phyloP scores from a whole-genome alignment of 192 early-diverging fungal species.

The Tieghemiomyces parasiticus region DNA sequence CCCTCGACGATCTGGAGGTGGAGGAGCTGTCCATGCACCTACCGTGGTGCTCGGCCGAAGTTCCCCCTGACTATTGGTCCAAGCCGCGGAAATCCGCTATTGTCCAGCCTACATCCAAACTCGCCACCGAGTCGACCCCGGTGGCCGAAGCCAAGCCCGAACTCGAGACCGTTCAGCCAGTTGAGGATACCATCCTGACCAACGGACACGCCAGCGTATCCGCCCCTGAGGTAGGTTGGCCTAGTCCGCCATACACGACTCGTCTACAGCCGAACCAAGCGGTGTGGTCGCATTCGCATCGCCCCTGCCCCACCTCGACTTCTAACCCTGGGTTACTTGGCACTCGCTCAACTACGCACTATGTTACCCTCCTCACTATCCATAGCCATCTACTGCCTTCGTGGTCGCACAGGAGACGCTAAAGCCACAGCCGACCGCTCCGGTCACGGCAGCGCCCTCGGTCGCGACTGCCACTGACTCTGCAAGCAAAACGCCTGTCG shows the following conservation, averaged over 20 bases:
- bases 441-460: neutral
- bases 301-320: too few relatives aligned
- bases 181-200: neutral
- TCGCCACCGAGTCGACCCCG: neutral
- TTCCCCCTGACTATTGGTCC: neutral
- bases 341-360: neutral
- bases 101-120: neutral
- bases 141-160: neutral
- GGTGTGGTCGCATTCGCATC: too few relatives aligned
- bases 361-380: neutral
- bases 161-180: neutral
- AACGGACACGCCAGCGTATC: neutral
- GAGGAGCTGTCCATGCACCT: too few relatives aligned
- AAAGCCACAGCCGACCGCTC: neutral
- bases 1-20: too few relatives aligned
- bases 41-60: slow-evolving; percentile 4
- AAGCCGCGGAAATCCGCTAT: neutral
- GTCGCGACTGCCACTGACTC: neutral
- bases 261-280: too few relatives aligned
- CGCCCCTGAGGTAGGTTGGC: neutral
- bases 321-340: neutral
- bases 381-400: neutral
- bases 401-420: neutral
- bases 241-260: neutral
- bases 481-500: neutral